Percentiles rank a stretch among this genome's conserved stretches.
These are phyloP conservation scores for Somion occarium DNA, from an alignment of 1,284 basidiomycete species.

Conservation along the genomic window DNA sequence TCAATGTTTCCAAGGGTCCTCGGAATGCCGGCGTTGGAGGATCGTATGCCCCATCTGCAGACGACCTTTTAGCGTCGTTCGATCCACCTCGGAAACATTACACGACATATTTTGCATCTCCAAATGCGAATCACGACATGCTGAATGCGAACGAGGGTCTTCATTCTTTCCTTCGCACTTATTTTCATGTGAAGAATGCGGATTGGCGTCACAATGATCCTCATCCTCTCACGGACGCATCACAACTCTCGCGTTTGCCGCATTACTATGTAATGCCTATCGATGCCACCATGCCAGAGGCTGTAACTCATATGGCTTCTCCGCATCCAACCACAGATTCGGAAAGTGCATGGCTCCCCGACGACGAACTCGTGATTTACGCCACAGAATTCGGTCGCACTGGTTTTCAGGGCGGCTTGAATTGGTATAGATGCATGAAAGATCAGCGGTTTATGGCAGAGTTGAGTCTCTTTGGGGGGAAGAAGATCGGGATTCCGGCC, in stretches of 20 bases:
- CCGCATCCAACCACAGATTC: slow-evolving; percentile 20
- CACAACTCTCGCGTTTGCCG: slow-evolving; percentile 41
- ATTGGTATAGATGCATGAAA: slow-evolving; percentile 42
- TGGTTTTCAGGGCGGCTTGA: slow-evolving; percentile 61
- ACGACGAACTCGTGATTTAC: slow-evolving; percentile 45
- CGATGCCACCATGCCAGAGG: slow-evolving; percentile 46
- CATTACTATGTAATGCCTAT: slow-evolving; percentile 62
- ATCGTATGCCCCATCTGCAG: slow-evolving; percentile 8
- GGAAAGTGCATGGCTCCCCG: slow-evolving; percentile 41
- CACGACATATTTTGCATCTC: slow-evolving; percentile 42
- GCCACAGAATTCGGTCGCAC: slow-evolving; percentile 43
- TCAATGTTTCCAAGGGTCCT: slow-evolving; percentile 14
- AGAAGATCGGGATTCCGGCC: slow-evolving; percentile 41
- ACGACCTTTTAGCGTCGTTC: slow-evolving; percentile 22
- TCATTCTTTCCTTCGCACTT: slow-evolving; percentile 47
- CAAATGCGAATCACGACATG: slow-evolving; percentile 44
- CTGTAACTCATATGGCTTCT: slow-evolving; percentile 30
- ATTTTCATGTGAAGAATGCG: slow-evolving; percentile 58
- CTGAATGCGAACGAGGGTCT: slow-evolving; percentile 37
- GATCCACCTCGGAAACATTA: slow-evolving; percentile 57
- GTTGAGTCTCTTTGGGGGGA: slow-evolving; percentile 25
- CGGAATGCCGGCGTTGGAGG: neutral
- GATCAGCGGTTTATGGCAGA: slow-evolving; percentile 10
- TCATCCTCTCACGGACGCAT: slow-evolving; percentile 31
- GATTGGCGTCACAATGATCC: slow-evolving; percentile 43